These are phyloP conservation scores for Sedum album DNA, from an alignment of 164 flowering plant species.

Conservation along the genomic window DNA sequence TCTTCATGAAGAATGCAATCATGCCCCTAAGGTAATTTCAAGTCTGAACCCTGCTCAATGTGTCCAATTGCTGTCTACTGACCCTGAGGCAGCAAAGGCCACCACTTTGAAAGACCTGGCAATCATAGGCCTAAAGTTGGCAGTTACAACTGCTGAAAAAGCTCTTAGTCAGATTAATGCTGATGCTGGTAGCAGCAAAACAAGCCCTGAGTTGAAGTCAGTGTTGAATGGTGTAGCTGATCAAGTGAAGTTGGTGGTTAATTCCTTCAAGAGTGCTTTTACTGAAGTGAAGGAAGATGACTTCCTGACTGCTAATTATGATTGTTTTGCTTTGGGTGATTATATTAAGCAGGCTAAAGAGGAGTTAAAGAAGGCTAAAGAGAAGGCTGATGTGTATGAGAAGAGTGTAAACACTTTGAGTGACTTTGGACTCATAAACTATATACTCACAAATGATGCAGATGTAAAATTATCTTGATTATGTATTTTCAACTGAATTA, in stretches of 20 bases:
- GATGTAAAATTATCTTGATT: not conserved
- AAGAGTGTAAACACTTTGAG: not conserved
- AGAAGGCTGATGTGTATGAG: not conserved
- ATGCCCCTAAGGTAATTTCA: not conserved
- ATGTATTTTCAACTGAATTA: too few relatives aligned
- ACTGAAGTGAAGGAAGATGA: not conserved
- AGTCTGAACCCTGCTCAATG: not conserved
- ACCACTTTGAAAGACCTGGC: not conserved
- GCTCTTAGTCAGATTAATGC: not conserved
- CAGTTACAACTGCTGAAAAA: not conserved
- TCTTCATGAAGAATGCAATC: not conserved
- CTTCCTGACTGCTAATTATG: not conserved
- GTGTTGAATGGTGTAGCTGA: not conserved
- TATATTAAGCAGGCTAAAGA: not conserved
- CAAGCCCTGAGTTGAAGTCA: not conserved
- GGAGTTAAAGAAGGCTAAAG: not conserved
- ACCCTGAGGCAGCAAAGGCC: not conserved
- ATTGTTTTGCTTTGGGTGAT: not conserved
- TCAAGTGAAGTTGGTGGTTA: not conserved
- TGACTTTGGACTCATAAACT: not conserved
- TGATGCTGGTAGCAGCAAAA: not conserved
- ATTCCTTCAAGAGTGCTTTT: not conserved
- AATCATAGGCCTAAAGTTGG: not conserved
- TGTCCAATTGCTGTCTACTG: not conserved
- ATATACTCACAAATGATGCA: not conserved